phyloP scores from a whole-genome alignment of 768 basidiomycete genomes.

The Gelatoporia subvermispora region DNA sequence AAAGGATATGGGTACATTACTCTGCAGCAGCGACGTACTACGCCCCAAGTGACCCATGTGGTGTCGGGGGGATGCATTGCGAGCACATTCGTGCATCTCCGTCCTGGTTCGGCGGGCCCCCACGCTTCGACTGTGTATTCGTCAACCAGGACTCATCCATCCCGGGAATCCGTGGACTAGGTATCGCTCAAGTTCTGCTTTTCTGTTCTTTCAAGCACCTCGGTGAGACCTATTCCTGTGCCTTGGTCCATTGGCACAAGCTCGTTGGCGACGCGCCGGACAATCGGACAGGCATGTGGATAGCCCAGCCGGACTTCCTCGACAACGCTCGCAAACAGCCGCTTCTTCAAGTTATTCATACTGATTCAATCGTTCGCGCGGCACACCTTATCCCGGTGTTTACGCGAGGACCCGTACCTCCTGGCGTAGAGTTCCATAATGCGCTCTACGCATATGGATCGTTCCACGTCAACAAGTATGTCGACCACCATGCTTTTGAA shows the following conservation, averaged over 20 bases:
- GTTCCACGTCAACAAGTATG: constrained; percentile 11
- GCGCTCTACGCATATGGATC: background rate
- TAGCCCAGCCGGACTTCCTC: constrained; percentile 8
- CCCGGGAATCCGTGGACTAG: constrained; percentile 14
- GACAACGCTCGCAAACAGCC: too few relatives aligned
- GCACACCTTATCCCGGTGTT: constrained; percentile 23
- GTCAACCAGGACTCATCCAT: constrained; percentile 6
- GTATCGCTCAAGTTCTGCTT: constrained; percentile 12
- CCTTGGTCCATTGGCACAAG: constrained; percentile 20
- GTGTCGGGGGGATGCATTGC: constrained; percentile 20
- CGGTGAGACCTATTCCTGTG: background rate
- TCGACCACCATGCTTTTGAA: constrained; percentile 10
- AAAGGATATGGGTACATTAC: constrained; percentile 11
- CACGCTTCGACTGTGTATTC: constrained; percentile 20
- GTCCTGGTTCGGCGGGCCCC: constrained; percentile 14
- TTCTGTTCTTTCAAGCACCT: constrained; percentile 23
- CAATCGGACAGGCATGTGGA: constrained; percentile 24
- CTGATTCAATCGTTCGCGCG: constrained; percentile 18
- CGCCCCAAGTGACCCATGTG: constrained; percentile 24
- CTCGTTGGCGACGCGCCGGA: constrained; percentile 10
- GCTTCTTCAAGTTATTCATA: too few relatives aligned
- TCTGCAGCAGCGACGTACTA: constrained; percentile 21
- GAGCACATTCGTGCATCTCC: constrained; percentile 21
- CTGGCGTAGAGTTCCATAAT: background rate
- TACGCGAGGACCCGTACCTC: constrained; percentile 1